Evolutionary conservation across 2,329 filamentous ascomycete genomes (phyloP).

Genomic region (Alternaria tenuissima): DNA sequence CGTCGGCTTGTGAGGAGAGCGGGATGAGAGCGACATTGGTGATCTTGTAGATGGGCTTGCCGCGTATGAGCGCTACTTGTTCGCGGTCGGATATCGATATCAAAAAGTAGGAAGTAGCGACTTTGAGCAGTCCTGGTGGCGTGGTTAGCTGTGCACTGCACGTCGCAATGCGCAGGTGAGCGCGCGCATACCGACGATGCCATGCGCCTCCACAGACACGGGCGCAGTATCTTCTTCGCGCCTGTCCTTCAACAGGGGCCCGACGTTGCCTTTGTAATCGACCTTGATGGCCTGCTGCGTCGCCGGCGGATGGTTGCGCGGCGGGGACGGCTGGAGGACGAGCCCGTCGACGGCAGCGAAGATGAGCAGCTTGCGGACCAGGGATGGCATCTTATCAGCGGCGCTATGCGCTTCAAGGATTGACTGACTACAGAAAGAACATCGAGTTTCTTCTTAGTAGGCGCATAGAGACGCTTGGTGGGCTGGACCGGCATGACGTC

Average conservation of each 20-base stretch:
- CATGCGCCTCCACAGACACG: slow-evolving; percentile 56
- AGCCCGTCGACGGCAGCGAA: slow-evolving; percentile 84
- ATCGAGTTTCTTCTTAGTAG: slow-evolving; percentile 10
- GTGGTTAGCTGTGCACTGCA: slow-evolving; percentile 1
- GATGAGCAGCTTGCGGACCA: slow-evolving; percentile 82
- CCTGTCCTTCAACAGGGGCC: slow-evolving; percentile 54
- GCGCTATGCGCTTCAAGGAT: slow-evolving; percentile 8
- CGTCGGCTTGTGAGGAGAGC: slow-evolving; percentile 77
- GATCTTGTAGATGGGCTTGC: slow-evolving; percentile 83
- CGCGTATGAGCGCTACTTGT: slow-evolving; percentile 86
- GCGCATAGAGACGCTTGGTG: slow-evolving; percentile 1
- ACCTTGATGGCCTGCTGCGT: slow-evolving; percentile 69
- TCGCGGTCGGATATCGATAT: slow-evolving; percentile 86
- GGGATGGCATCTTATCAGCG: slow-evolving; percentile 68
- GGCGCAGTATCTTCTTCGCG: slow-evolving; percentile 50
- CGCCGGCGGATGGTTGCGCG: slow-evolving; percentile 63
- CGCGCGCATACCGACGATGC: slow-evolving; percentile 63
- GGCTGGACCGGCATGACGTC: slow-evolving; percentile 11
- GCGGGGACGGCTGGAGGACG: slow-evolving; percentile 75
- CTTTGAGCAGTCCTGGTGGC: slow-evolving; percentile 79
- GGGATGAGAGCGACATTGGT: slow-evolving; percentile 93
- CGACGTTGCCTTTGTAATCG: slow-evolving; percentile 70
- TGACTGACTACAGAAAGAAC: slow-evolving; percentile 1
- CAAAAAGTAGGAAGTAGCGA: slow-evolving; percentile 83
- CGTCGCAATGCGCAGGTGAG: neutral